Evolutionary conservation across 257 asterid species (phyloP), one percentile per base, ranked within the genome.

Genomic region (Forsythia suspensa): DNA sequence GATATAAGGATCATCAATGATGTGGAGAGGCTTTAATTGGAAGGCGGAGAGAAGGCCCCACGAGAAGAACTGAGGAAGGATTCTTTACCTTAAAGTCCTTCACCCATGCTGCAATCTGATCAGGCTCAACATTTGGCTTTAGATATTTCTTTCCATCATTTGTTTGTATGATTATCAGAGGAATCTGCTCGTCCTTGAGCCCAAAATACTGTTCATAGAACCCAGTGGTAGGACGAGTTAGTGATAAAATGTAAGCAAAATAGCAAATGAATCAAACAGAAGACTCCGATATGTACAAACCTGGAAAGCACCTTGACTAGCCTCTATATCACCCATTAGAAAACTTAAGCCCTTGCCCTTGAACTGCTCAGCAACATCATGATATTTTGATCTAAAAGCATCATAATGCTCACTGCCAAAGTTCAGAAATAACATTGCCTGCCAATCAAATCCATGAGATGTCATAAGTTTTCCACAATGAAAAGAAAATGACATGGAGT

Each of bases 291-390:
- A 8, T 79, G 72, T 63, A 76, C 94, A 67, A 73, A 95, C 98
- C 98, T 95, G 95, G 84, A 95, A 91, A 79, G 98, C 99, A 86
- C 95, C 95, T 86, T 89, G 82, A 81, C 99, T 89, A 73, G 96
- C 94, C 81, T 93, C 98, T 34, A 87, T 70, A 85, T 95, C 98
- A 16, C 98, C 98, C 78, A 93, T 85, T 65, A 93, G 89, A 80
- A 95, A 95, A 80, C 89, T 85, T 87, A 95, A 72, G 43, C 79
- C 87, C 69, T 88, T 78, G 67, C 96, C 93, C 86, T 89, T 95
- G 89, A 79, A 88, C 80, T 88, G 91, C 79, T 81, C 77, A 48
- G 99, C 95, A 68, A 89, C 93, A 72, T 88, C 97, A 12, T 83
- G 88, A 87, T 89, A 95, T 82, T 89, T 89, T 73, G 95, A 88